Evolutionary conservation across 2,329 filamentous ascomycete species (phyloP).

Genomic region (Coniella lustricola): DNA sequence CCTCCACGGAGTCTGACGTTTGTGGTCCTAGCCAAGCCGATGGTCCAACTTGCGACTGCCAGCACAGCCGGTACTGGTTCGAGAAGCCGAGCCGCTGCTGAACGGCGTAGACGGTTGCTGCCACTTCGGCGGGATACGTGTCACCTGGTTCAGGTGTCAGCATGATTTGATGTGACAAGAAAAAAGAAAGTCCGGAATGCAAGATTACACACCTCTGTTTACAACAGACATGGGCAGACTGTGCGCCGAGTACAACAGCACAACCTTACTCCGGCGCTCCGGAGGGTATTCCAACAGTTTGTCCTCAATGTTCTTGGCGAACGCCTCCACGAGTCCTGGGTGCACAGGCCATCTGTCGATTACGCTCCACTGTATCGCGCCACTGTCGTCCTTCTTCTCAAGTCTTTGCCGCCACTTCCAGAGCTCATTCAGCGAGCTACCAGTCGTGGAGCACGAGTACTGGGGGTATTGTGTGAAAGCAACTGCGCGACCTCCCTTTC

Average conservation of each 20-base stretch:
- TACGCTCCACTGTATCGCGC: constrained; percentile 88
- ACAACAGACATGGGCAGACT: constrained; percentile 96
- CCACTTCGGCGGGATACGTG: constrained; percentile 91
- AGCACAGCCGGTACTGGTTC: constrained; percentile 89
- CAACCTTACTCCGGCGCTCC: constrained; percentile 70
- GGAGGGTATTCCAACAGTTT: constrained; percentile 78
- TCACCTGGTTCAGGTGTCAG: constrained; percentile 55
- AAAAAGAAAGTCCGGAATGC: neutral
- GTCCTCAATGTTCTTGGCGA: constrained; percentile 85
- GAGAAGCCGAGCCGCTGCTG: constrained; percentile 83
- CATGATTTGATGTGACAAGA: neutral
- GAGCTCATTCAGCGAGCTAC: constrained; percentile 90
- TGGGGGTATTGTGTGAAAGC: constrained; percentile 98
- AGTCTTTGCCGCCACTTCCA: constrained; percentile 94
- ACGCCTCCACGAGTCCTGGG: constrained; percentile 79
- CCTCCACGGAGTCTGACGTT: constrained; percentile 78
- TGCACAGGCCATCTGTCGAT: constrained; percentile 98
- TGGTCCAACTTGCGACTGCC: constrained; percentile 97
- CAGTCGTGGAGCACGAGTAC: constrained; percentile 96
- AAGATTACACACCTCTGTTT: constrained; percentile 62
- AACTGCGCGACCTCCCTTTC: constrained; percentile 85
- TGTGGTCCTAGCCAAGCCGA: constrained; percentile 94
- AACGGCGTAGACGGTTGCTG: constrained; percentile 92
- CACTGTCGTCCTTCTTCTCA: constrained; percentile 60
- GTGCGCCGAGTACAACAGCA: constrained; percentile 90